Conservation (phyloP, 116 monocot genomes). For the Dioscorea cayenensis region DNA sequence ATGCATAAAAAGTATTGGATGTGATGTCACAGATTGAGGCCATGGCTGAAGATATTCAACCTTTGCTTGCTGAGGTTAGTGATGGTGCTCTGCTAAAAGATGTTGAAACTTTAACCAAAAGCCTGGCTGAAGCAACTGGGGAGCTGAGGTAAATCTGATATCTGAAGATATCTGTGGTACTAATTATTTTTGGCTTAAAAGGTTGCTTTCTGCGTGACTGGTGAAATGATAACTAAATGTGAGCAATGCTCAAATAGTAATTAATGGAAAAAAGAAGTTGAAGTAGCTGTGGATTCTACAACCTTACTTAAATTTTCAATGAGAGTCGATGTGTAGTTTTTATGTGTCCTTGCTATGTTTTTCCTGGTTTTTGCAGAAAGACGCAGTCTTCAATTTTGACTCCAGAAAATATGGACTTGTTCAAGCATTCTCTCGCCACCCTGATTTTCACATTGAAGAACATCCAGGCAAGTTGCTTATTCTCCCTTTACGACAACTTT, state of each 20-base stretch:
- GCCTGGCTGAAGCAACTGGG: slow-evolving; percentile 65
- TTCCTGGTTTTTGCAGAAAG: slow-evolving; percentile 34
- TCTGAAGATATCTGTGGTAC: not conserved
- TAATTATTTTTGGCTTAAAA: not conserved
- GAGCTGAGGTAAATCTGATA: slow-evolving; percentile 59
- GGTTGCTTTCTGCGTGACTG: not conserved
- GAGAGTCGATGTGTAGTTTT: not conserved
- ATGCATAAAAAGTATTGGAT: slow-evolving; percentile 4
- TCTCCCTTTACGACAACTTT: not conserved
- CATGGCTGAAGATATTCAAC: slow-evolving; percentile 73
- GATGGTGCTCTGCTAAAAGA: slow-evolving; percentile 68
- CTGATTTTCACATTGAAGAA: slow-evolving; percentile 72
- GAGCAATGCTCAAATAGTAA: too few species aligned
- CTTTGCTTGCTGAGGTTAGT: slow-evolving; percentile 79
- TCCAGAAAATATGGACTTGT: slow-evolving; percentile 51
- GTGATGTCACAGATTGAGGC: slow-evolving; percentile 74
- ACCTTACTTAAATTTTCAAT: too few species aligned
- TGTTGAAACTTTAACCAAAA: slow-evolving; percentile 71
- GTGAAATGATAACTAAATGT: not conserved
- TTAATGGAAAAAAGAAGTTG: too few species aligned
- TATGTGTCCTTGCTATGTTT: not conserved
- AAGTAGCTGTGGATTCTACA: too few species aligned
- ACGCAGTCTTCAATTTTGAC: slow-evolving; percentile 44
- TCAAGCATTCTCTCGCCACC: slow-evolving; percentile 48
- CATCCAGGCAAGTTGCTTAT: slow-evolving; percentile 46